A percentile compares a stretch with the other conserved stretches of the same genome.
These are phyloP conservation scores for Gentiana straminea DNA, from an alignment of 257 asterid genomes.

Conservation along the genomic window DNA sequence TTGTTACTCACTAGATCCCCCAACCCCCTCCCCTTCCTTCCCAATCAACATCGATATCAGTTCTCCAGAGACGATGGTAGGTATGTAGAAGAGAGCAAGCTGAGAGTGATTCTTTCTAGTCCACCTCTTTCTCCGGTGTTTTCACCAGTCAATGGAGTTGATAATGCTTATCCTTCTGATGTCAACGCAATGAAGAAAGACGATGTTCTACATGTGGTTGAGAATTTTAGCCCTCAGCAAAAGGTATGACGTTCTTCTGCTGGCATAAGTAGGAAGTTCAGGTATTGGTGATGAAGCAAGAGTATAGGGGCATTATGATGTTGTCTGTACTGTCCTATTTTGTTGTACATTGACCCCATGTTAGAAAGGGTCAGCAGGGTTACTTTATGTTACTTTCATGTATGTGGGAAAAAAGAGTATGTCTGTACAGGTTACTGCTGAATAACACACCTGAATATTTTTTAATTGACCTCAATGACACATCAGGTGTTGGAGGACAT, in stretches of 20 bases:
- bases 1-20: not conserved
- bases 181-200: conserved; percentile 13
- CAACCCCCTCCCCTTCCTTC: not conserved
- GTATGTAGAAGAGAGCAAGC: conserved; percentile 37
- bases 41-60: conserved; percentile 6
- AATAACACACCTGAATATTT: not conserved
- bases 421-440: not conserved
- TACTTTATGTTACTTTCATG: not conserved
- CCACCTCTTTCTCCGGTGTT: conserved; percentile 27
- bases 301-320: too few relatives aligned
- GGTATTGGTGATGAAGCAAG: too few relatives aligned
- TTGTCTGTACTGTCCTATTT: too few relatives aligned
- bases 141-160: conserved; percentile 22
- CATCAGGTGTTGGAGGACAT: conserved; percentile 17
- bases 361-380: not conserved
- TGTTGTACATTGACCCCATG: too few relatives aligned
- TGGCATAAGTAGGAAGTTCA: too few relatives aligned
- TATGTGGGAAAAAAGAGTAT: not conserved
- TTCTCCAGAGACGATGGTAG: conserved; percentile 28
- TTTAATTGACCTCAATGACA: conserved; percentile 3
- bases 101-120: conserved; percentile 29
- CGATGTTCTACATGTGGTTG: conserved; percentile 12
- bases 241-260: conserved; percentile 14
- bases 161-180: conserved; percentile 9
- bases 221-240: conserved; percentile 8